Evolutionary conservation across 129 eudicot genomes (phyloP), one percentile per base, ranked within the genome.

Genomic region (Flaveria bidentis): DNA sequence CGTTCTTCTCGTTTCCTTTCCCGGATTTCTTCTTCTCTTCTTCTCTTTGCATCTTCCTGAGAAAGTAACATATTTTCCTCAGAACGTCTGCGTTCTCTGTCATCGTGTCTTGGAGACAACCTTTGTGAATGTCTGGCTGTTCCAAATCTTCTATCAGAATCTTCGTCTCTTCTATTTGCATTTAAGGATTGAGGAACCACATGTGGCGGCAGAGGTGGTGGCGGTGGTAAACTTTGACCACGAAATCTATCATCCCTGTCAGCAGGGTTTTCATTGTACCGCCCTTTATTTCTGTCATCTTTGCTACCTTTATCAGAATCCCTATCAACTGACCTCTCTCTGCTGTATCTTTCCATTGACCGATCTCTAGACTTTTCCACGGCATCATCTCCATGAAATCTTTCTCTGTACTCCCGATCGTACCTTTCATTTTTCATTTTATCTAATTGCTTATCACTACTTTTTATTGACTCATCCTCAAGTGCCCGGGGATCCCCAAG

Each of bases 1-100:
- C 99, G 87, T 42, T 94, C 99, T 18, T 94, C 99, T 55, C 99
- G 86, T 72, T 95, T 95, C 74, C 97, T 84, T 18, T 95, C 99
- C 62, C 97, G 91, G 72, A 91, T 78, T 18, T 91, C 97, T 66
- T 95, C 99, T 75, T 95, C 99, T 86, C 97, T 81, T 81, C 94
- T 87, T 33, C 97, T 92, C 66, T 91, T 95, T 20, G 83, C 74
- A 49, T 95, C 99, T 82, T 95, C 99, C 74, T 78, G 96, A 49
- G 83, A 66, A 76, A 73, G 72, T 42, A 86, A 81, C 47, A 75
- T 28, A 78, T 80, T 91, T 71, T 95, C 99, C 83, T 95, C 97
- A 5, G 99, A 95, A 53, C 99, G 85, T 70, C 96, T 84, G 25
- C 96, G 87, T 76, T 95, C 99, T 80, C 97, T 89, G 44, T 94